phyloP scores from a whole-genome alignment of 2,329 filamentous ascomycete species.

The Nakataea oryzae region DNA sequence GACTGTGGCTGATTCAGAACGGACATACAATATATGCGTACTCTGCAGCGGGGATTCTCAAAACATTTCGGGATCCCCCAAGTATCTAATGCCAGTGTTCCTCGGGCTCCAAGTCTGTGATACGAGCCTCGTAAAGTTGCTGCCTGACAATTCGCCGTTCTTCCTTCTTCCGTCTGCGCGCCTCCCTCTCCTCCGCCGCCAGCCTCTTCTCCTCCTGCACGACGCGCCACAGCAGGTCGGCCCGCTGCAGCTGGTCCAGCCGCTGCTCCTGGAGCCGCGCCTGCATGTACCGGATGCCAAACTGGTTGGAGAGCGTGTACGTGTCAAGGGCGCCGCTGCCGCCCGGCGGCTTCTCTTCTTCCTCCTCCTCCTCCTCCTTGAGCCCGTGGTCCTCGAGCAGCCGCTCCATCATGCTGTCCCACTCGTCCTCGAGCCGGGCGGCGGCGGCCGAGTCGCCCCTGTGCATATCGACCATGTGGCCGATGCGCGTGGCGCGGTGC shows the following conservation, averaged over 20 bases:
- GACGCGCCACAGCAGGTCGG: slow-evolving; percentile 27
- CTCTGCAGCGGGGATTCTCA: too few relatives aligned
- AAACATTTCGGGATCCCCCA: too few relatives aligned
- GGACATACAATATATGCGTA: too few relatives aligned
- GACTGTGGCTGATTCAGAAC: background rate
- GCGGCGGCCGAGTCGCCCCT: slow-evolving; percentile 20
- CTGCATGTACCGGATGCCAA: slow-evolving; percentile 13
- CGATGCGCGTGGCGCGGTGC: slow-evolving; percentile 29
- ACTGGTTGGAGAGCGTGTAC: slow-evolving; percentile 17
- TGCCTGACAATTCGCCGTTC: background rate
- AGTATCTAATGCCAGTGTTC: too few relatives aligned
- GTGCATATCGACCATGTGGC: slow-evolving; percentile 24
- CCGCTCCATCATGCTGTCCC: slow-evolving; percentile 29
- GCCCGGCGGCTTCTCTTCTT: slow-evolving; percentile 10
- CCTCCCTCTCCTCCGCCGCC: slow-evolving; percentile 17
- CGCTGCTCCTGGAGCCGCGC: slow-evolving; percentile 18
- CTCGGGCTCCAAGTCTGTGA: background rate
- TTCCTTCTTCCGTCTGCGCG: slow-evolving; percentile 1
- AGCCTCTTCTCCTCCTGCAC: slow-evolving; percentile 25
- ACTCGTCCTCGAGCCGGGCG: slow-evolving; percentile 33
- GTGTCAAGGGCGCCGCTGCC: slow-evolving; percentile 8
- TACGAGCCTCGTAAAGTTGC: background rate
- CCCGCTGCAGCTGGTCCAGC: slow-evolving; percentile 29
- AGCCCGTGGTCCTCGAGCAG: slow-evolving; percentile 24
- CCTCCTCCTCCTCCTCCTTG: slow-evolving; percentile 25